Evolutionary conservation across 1,284 basidiomycete species (phyloP), one percentile per base, ranked within the genome.

Genomic region (Ustilago crameri): DNA sequence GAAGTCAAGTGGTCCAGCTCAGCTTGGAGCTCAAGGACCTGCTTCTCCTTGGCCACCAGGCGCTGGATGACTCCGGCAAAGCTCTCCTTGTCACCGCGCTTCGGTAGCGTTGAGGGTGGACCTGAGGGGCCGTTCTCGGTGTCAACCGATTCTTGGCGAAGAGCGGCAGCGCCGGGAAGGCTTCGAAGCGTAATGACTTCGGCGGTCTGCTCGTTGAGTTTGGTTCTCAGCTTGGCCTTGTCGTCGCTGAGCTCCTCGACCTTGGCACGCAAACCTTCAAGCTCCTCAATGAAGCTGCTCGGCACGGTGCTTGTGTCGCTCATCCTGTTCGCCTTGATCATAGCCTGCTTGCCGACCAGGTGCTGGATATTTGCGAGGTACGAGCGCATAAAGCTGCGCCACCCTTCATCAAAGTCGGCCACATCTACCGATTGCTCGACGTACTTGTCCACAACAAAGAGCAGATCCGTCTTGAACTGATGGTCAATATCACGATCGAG

Each of bases 31-130:
- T 90, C 88, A 8, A 89, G 82, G 2, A 92, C 91, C 81, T 93
- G 89, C 79, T 91, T 93, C 84, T 95, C 93, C 82, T 93, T 93
- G 77, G 90, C 88, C 3, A 91, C 88, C 8, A 95, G 85, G 9
- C 91, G 88, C 78, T 93, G 91, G 12, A 93, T 89, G n/a, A 94
- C 82, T 2, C 91, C 91, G 69, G 90, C 88, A 61, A 92, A 87
- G 72, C 87, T 89, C 87, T 78, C 76, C 40, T 64, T 71, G 32
- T 76, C 69, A 22, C 69, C 67, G 7, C 63, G 54, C 46, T 62
- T 68, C 5, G 73, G 65, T 15, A 68, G 50, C 9, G 63, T 67
- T 14, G 62, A 59, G 1, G 62, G 68, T 18, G 41, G 15, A 12
- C 50, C 58, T 1, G 57, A 9, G 1, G 51, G 38, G 1, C 49